These are phyloP conservation scores for Gracilaria domingensis DNA, from an alignment of 23 red algal genomes.

Conservation along the genomic window DNA sequence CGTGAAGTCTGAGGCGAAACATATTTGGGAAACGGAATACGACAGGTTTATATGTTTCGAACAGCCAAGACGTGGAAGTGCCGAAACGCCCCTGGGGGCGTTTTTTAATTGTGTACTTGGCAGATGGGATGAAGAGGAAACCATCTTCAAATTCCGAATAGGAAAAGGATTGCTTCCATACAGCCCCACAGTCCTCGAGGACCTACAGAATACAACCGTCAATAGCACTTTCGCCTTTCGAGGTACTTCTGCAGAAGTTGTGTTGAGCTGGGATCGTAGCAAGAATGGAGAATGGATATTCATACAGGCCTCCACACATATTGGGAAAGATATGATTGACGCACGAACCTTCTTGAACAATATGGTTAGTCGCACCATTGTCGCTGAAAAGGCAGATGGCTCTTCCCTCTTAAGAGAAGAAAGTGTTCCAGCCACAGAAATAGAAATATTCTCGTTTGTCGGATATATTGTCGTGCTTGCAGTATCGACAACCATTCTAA, in stretches of 20 bases:
- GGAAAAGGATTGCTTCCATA: conserved; percentile 4
- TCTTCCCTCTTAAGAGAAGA: background rate
- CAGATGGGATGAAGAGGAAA: background rate
- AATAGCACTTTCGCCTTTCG: background rate
- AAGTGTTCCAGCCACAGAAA: background rate
- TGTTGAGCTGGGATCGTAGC: background rate
- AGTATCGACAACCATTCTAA: background rate
- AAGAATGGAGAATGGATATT: background rate
- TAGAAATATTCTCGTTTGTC: background rate
- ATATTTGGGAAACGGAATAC: background rate
- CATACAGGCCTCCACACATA: background rate
- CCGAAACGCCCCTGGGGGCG: background rate
- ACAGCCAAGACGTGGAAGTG: background rate
- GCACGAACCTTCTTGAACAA: background rate
- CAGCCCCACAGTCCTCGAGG: background rate
- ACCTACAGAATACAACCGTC: background rate
- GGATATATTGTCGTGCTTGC: background rate
- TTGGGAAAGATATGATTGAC: background rate
- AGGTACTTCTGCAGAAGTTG: background rate
- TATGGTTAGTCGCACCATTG: background rate
- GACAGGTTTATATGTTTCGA: background rate
- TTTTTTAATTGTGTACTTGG: conserved; percentile 8
- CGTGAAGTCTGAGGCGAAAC: background rate
- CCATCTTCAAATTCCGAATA: background rate
- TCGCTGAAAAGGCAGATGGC: conserved; percentile 2